Conservation (phyloP, 2,329 filamentous ascomycete species). For the Diaporthe eres region DNA sequence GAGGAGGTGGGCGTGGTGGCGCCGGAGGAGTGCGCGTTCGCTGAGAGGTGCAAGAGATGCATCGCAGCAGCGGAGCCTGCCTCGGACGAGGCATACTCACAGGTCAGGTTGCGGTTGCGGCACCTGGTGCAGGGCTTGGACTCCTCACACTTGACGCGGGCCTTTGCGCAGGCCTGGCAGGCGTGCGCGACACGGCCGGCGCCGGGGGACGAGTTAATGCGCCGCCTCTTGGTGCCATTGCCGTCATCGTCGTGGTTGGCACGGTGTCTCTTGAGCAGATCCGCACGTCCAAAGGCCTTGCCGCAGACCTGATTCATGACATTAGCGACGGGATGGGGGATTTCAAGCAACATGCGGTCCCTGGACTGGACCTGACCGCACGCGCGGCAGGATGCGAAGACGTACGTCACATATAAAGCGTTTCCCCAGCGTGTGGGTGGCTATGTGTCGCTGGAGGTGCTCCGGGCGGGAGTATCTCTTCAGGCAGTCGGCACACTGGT, state of each 20-base stretch:
- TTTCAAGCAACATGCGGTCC: neutral
- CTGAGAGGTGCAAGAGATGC: constrained; percentile 60
- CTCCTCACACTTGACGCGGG: constrained; percentile 69
- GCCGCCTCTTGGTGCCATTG: constrained; percentile 62
- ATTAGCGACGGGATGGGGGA: constrained; percentile 45
- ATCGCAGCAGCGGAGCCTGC: constrained; percentile 57
- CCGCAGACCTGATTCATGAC: constrained; percentile 58
- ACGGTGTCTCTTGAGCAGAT: constrained; percentile 67
- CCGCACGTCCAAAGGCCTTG: constrained; percentile 68
- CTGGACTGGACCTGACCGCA: neutral
- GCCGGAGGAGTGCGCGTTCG: constrained; percentile 50
- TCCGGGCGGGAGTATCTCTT: constrained; percentile 67
- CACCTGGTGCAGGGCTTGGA: constrained; percentile 68
- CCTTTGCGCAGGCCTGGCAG: constrained; percentile 65
- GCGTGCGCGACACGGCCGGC: constrained; percentile 67
- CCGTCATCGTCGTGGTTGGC: constrained; percentile 64
- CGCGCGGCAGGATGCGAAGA: constrained; percentile 1
- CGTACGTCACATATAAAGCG: constrained; percentile 60
- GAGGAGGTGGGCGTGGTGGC: constrained; percentile 19
- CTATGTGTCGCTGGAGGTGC: constrained; percentile 66
- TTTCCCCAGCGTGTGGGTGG: constrained; percentile 65
- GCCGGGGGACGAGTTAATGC: constrained; percentile 59
- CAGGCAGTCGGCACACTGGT: constrained; percentile 67
- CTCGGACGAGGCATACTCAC: constrained; percentile 57
- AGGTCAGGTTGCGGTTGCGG: constrained; percentile 60